Conservation (phyloP, 257 asterid species). For the Haberlea rhodopensis region DNA sequence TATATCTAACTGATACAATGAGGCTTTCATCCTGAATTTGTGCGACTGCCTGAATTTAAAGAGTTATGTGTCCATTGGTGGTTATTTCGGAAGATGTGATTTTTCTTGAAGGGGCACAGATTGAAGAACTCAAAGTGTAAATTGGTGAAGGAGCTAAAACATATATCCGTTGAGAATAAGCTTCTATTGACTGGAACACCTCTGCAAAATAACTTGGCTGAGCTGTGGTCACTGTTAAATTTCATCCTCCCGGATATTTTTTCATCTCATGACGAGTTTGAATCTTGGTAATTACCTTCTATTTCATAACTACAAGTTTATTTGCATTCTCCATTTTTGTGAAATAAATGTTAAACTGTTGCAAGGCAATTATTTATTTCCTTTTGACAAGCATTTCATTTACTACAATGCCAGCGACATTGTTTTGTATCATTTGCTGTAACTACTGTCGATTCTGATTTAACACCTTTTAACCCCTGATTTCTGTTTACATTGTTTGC, state of each 20-base stretch:
- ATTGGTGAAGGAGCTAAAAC: conserved; percentile 67
- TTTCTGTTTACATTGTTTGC: not conserved
- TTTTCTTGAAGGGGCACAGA: conserved; percentile 75
- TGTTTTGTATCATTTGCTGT: conserved; percentile 14
- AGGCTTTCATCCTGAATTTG: conserved; percentile 8
- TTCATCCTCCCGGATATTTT: conserved; percentile 97
- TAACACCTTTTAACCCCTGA: conserved; percentile 25
- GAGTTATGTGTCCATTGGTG: conserved; percentile 14
- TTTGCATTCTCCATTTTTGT: not conserved
- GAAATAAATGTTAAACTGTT: not conserved
- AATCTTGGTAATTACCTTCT: conserved; percentile 71
- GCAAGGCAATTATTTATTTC: not conserved
- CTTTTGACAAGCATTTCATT: not conserved
- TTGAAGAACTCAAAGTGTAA: conserved; percentile 88
- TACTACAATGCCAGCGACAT: not conserved
- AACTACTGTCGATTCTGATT: too few species aligned
- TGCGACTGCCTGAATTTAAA: conserved; percentile 13
- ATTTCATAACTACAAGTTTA: not conserved
- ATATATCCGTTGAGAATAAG: conserved; percentile 69
- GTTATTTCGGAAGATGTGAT: not conserved
- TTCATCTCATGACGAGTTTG: conserved; percentile 91
- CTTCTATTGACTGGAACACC: conserved; percentile 99
- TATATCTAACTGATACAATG: conserved; percentile 24
- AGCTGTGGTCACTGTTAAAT: conserved; percentile 96
- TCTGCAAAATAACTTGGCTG: conserved; percentile 93